phyloP scores from a whole-genome alignment of 345 rosid genomes.

The Cardamine resedifolia region DNA sequence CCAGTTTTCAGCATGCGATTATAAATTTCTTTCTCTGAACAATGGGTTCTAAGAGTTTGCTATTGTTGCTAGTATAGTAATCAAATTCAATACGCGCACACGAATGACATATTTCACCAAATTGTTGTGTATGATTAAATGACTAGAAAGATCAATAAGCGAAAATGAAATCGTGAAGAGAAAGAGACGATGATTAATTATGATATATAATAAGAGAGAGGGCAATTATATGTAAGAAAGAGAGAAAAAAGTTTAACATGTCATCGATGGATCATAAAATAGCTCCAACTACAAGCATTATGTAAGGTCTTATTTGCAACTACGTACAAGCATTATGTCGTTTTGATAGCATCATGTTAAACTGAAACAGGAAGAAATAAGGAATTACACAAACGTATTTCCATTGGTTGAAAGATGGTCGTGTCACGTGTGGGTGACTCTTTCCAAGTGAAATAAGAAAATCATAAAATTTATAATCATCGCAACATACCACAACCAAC shows the following conservation, averaged over 20 bases:
- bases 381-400: neutral
- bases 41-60: neutral
- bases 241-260: neutral
- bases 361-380: no score
- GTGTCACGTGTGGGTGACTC: neutral
- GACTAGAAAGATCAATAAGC: slow-evolving; percentile 16
- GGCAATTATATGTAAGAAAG: neutral
- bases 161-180: slow-evolving; percentile 31
- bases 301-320: neutral
- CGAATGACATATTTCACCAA: slow-evolving; percentile 22
- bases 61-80: slow-evolving; percentile 5
- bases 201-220: slow-evolving; percentile 18
- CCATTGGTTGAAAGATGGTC: neutral
- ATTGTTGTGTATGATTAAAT: neutral
- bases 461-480: neutral
- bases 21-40: no score
- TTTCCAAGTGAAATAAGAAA: neutral
- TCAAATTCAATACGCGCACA: slow-evolving; percentile 21
- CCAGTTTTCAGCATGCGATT: no score
- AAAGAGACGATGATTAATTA: slow-evolving; percentile 30
- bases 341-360: neutral
- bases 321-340: neutral
- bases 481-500: neutral
- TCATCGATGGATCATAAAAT: slow-evolving; percentile 20
- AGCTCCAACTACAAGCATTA: slow-evolving; percentile 24